These are phyloP conservation scores for Phtheirospermum japonicum DNA, from an alignment of 257 asterid species.

Conservation along the genomic window DNA sequence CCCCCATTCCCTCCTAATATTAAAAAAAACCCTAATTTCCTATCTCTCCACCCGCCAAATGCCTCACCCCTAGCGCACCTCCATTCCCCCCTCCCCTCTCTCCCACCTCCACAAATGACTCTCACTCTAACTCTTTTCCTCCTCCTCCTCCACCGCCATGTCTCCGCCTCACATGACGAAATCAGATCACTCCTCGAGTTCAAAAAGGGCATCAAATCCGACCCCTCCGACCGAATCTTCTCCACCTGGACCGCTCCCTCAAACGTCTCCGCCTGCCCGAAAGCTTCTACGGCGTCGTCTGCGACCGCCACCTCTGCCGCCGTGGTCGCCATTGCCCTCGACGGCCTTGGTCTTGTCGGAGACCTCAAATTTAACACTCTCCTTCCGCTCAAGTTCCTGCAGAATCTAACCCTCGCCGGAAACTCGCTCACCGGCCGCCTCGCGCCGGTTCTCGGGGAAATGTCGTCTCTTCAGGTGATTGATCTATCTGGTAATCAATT, in stretches of 20 bases:
- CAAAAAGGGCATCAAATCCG: constrained; percentile 68
- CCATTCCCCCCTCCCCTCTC: constrained; percentile 17
- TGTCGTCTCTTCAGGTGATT: constrained; percentile 58
- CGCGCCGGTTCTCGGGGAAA: constrained; percentile 64
- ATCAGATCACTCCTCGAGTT: constrained; percentile 78
- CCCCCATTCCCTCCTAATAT: constrained; percentile 16
- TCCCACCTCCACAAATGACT: constrained; percentile 36
- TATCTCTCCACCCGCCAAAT: constrained; percentile 32
- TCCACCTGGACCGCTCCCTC: constrained; percentile 49
- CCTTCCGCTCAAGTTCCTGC: constrained; percentile 50
- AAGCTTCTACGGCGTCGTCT: constrained; percentile 61
- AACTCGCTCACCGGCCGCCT: constrained; percentile 72
- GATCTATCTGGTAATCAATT: constrained; percentile 80
- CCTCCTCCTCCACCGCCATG: constrained; percentile 31
- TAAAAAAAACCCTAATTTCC: background rate
- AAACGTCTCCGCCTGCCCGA: constrained; percentile 53
- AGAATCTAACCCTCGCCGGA: constrained; percentile 64
- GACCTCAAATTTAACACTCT: constrained; percentile 74
- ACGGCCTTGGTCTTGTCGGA: constrained; percentile 53
- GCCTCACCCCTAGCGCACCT: constrained; percentile 39
- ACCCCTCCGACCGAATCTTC: constrained; percentile 55
- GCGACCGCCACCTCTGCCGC: constrained; percentile 38
- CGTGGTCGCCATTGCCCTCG: constrained; percentile 57
- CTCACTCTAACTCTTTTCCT: constrained; percentile 30
- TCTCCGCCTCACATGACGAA: constrained; percentile 48